A percentile compares a stretch with the other conserved stretches of the same genome.
phyloP scores from a whole-genome alignment of 2,329 filamentous ascomycete species.

The Ceratocystis variospora region DNA sequence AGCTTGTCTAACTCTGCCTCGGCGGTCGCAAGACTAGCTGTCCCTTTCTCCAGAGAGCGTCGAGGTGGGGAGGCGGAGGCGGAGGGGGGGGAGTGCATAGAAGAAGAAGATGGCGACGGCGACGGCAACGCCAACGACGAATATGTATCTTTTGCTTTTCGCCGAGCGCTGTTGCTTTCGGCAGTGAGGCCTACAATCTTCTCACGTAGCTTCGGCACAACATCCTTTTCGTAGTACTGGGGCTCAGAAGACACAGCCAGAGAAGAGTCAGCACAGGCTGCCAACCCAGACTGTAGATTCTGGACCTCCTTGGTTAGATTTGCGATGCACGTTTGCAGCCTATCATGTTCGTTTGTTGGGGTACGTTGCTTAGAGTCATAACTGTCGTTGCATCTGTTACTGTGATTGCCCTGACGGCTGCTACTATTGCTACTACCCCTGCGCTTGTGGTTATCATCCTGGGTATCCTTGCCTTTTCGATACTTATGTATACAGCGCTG shows the following conservation, averaged over 20 bases:
- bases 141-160: not conserved
- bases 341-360: not conserved
- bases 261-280: not conserved
- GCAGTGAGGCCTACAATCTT: slow-evolving; percentile 1
- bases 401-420: not conserved
- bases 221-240: not conserved
- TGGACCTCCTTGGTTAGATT: not conserved
- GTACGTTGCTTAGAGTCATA: not conserved
- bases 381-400: not conserved
- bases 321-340: not conserved
- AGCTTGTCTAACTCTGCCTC: not conserved
- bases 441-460: not conserved
- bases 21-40: not conserved
- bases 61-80: not conserved
- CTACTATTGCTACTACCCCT: not conserved
- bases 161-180: not conserved
- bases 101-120: not conserved
- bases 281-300: not conserved
- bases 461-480: not conserved
- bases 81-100: not conserved
- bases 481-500: not conserved
- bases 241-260: not conserved
- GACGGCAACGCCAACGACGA: not conserved
- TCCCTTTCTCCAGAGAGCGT: not conserved
- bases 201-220: slow-evolving; percentile 2